Evolutionary conservation across 345 rosid genomes (phyloP).

Genomic region (Mallotus nudiflorus): DNA sequence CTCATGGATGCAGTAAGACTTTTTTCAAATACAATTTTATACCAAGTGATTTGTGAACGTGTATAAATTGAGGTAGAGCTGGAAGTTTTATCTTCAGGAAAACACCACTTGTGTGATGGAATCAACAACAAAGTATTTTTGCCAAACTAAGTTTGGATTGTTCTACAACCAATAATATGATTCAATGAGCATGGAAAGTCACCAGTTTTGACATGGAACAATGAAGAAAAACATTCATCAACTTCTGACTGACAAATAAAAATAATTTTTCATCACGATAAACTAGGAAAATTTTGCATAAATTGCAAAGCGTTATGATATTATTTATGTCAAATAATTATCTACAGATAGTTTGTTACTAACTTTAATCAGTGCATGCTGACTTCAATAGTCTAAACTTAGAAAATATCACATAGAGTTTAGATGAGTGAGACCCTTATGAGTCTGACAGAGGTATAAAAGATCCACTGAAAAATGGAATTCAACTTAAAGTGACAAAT

Average conservation of each 20-base stretch:
- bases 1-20: slow-evolving; percentile 95
- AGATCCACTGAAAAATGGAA: neutral
- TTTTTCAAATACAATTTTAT: neutral
- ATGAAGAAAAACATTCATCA: neutral
- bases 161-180: neutral
- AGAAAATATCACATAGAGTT: neutral
- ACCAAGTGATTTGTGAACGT: neutral
- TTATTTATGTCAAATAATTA: neutral
- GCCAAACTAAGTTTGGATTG: too few species aligned
- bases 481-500: neutral
- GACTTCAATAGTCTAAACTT: neutral
- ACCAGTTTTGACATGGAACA: neutral
- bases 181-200: neutral
- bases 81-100: too few species aligned
- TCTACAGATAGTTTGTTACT: neutral
- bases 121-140: too few species aligned
- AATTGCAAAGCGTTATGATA: neutral
- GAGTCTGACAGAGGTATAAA: neutral
- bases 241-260: neutral
- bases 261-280: neutral
- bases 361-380: neutral
- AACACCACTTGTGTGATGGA: too few species aligned
- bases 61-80: neutral
- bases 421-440: neutral
- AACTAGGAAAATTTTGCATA: neutral